Conservation (phyloP, 2,329 filamentous ascomycete genomes). For the Sclerotinia nivalis region DNA sequence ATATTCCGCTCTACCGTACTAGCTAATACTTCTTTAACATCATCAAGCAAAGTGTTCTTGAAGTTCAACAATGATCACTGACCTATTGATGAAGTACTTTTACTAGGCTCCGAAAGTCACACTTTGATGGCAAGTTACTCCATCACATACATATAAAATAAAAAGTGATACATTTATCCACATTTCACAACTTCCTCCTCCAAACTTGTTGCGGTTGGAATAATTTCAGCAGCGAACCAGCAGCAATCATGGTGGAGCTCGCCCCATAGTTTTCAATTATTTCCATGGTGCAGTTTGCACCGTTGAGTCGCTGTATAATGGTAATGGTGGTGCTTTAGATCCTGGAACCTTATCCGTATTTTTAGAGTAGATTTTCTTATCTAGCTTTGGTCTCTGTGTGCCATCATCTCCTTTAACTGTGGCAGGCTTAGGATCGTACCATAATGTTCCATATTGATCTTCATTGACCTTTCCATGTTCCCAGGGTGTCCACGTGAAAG, state of each 20-base stretch:
- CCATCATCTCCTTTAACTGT: neutral
- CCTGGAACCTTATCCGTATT: neutral
- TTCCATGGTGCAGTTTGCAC: neutral
- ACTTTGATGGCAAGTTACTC: no score
- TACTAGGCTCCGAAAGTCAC: no score
- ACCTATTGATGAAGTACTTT: no score
- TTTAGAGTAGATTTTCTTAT: no score
- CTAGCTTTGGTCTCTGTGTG: neutral
- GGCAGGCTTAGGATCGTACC: neutral
- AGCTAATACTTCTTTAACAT: no score
- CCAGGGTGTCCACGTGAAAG: neutral
- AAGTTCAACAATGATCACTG: no score
- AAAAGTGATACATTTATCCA: no score
- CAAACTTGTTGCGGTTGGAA: no score
- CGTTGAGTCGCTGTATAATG: neutral
- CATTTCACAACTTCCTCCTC: no score
- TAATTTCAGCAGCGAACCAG: neutral
- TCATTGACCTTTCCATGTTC: neutral
- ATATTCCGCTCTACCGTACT: no score
- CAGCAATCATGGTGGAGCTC: neutral
- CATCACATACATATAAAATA: no score
- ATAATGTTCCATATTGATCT: neutral
- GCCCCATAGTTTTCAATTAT: neutral
- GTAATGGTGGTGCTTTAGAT: neutral
- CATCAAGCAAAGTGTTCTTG: no score